phyloP scores from a whole-genome alignment of 2,329 filamentous ascomycete species.

The Xylariales sp. region DNA sequence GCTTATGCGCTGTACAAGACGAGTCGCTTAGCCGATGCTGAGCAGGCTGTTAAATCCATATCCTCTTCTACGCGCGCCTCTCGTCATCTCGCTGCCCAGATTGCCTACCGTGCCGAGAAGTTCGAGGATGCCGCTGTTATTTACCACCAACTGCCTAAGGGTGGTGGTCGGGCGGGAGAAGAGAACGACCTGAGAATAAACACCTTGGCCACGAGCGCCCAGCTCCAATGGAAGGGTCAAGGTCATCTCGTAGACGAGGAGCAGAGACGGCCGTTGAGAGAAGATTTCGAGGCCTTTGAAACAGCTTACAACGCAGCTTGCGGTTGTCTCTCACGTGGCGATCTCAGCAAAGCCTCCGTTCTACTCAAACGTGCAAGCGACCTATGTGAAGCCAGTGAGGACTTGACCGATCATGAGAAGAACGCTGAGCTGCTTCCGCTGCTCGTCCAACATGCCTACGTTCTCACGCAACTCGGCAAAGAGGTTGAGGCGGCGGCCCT shows the following conservation, averaged over 20 bases:
- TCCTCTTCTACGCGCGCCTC: slow-evolving; percentile 27
- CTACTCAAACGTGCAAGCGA: slow-evolving; percentile 66
- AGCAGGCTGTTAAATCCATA: slow-evolving; percentile 34
- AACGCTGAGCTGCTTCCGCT: slow-evolving; percentile 70
- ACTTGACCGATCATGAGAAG: slow-evolving; percentile 70
- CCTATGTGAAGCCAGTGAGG: slow-evolving; percentile 69
- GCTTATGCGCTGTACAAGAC: slow-evolving; percentile 83
- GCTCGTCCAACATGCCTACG: slow-evolving; percentile 69
- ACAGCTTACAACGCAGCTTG: slow-evolving; percentile 78
- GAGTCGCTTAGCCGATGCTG: slow-evolving; percentile 62
- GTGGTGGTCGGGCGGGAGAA: slow-evolving; percentile 48
- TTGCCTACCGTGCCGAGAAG: slow-evolving; percentile 69
- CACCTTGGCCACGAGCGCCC: slow-evolving; percentile 64
- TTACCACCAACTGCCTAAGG: slow-evolving; percentile 54
- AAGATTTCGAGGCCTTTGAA: slow-evolving; percentile 72
- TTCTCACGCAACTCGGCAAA: slow-evolving; percentile 63
- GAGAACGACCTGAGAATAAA: slow-evolving; percentile 76
- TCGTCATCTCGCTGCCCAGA: slow-evolving; percentile 57
- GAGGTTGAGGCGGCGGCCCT: slow-evolving; percentile 60
- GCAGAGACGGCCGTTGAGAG: slow-evolving; percentile 51
- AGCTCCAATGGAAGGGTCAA: slow-evolving; percentile 64
- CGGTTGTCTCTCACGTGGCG: slow-evolving; percentile 63
- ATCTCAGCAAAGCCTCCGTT: slow-evolving; percentile 58
- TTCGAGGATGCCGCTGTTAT: slow-evolving; percentile 62
- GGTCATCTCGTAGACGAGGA: slow-evolving; percentile 43